phyloP scores from a whole-genome alignment of 371 early-diverging fungal genomes.

The Coemansia sp. region DNA sequence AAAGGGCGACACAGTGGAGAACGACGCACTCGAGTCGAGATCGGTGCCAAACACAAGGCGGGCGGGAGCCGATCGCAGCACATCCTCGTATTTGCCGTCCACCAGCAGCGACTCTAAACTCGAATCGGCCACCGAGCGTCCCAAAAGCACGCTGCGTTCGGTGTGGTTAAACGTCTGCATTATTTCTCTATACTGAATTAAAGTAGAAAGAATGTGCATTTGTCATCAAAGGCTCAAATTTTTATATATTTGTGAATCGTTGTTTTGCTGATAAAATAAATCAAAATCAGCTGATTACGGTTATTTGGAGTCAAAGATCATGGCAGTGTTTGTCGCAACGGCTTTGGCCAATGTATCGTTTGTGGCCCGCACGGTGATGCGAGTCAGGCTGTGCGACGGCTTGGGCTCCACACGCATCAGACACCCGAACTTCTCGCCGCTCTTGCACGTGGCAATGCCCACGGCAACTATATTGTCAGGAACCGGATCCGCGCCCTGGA shows the following conservation, averaged over 20 bases:
- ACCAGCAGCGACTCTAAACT: conserved; percentile 1
- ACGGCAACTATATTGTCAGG: conserved; percentile 86
- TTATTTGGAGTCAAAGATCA: conserved; percentile 33
- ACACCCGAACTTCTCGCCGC: conserved; percentile 87
- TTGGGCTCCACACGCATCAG: conserved; percentile 89
- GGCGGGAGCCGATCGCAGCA: conserved; percentile 24
- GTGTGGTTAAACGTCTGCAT: neutral
- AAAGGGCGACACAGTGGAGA: conserved; percentile 11
- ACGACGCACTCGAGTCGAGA: neutral
- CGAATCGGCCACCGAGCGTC: conserved; percentile 5
- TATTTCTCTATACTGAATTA: neutral
- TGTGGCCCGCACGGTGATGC: conserved; percentile 87
- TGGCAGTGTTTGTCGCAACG: conserved; percentile 37
- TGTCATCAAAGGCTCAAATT: neutral
- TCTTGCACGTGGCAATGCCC: conserved; percentile 73
- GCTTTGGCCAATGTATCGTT: conserved; percentile 71
- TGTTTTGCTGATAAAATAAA: too few relatives aligned
- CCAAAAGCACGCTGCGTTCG: conserved; percentile 24
- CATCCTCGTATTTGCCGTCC: conserved; percentile 18
- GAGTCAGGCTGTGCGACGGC: conserved; percentile 85
- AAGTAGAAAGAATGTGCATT: neutral
- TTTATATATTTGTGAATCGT: too few relatives aligned
- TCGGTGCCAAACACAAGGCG: conserved; percentile 27
- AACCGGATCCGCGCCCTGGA: conserved; percentile 85
- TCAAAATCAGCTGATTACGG: too few relatives aligned